Percentiles rank a stretch among this genome's conserved stretches.
Conservation (phyloP, 1,284 basidiomycete species). For the Schizopora paradoxa region DNA sequence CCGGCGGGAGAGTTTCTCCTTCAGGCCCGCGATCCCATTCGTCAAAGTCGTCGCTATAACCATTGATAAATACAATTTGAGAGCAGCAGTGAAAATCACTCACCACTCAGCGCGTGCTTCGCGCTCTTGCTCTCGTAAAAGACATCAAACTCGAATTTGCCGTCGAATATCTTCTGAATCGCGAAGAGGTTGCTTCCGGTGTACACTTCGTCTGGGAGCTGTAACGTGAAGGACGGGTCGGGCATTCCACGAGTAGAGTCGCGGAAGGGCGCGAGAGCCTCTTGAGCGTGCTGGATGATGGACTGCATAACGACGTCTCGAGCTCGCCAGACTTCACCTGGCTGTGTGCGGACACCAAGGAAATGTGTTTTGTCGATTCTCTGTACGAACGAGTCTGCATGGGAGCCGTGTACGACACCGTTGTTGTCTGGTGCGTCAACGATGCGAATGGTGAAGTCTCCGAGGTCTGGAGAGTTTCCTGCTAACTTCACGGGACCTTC, state of each 20-base stretch:
- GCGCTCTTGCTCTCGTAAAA: slow-evolving; percentile 73
- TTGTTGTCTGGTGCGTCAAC: slow-evolving; percentile 68
- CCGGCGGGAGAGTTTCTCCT: slow-evolving; percentile 55
- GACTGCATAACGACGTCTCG: slow-evolving; percentile 68
- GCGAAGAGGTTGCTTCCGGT: slow-evolving; percentile 77
- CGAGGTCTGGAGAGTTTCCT: slow-evolving; percentile 73
- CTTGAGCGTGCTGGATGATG: slow-evolving; percentile 54
- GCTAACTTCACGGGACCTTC: slow-evolving; percentile 61
- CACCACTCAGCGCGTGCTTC: slow-evolving; percentile 57
- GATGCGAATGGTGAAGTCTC: slow-evolving; percentile 76
- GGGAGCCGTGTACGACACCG: slow-evolving; percentile 45
- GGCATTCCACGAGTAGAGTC: slow-evolving; percentile 49
- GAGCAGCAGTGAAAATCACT: slow-evolving; percentile 24
- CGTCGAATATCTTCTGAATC: slow-evolving; percentile 81
- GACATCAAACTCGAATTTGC: slow-evolving; percentile 82
- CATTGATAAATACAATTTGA: slow-evolving; percentile 17
- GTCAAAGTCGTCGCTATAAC: slow-evolving; percentile 52
- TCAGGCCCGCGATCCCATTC: slow-evolving; percentile 63
- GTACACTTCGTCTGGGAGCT: slow-evolving; percentile 69
- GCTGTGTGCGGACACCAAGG: slow-evolving; percentile 56
- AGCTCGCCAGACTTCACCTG: slow-evolving; percentile 78
- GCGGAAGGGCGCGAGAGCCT: slow-evolving; percentile 50
- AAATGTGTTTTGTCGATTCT: slow-evolving; percentile 72
- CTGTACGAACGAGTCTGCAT: slow-evolving; percentile 55
- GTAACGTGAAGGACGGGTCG: slow-evolving; percentile 74